These are phyloP conservation scores for Trichodelitschia bisporula DNA, from an alignment of 495 filamentous ascomycete species.

Conservation along the genomic window DNA sequence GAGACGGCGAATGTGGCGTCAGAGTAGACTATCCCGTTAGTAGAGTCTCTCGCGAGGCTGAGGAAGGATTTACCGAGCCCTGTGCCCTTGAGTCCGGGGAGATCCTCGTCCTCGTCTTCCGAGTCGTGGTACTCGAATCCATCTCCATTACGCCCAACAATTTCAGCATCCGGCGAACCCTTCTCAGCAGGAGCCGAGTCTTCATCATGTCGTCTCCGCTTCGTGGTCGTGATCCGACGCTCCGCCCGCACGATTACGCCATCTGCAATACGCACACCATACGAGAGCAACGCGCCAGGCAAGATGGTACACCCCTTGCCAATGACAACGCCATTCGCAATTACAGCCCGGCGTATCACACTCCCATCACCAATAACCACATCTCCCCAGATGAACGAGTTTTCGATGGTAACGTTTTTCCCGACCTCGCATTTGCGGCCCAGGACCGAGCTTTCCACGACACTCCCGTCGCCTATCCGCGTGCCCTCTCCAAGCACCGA, in stretches of 20 bases:
- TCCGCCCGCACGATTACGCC: constrained; percentile 25
- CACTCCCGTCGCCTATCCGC: constrained; percentile 44
- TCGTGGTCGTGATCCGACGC: constrained; percentile 29
- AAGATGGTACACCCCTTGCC: constrained; percentile 44
- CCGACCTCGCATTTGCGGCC: constrained; percentile 71
- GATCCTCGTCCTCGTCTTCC: constrained; percentile 24
- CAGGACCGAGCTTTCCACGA: constrained; percentile 46
- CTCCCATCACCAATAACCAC: constrained; percentile 48
- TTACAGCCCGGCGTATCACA: constrained; percentile 43
- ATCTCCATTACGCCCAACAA: constrained; percentile 31
- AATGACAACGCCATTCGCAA: constrained; percentile 44
- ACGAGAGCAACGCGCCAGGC: constrained; percentile 56
- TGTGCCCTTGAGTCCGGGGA: constrained; percentile 21
- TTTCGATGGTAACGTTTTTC: constrained; percentile 48
- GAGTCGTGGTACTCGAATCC: constrained; percentile 24
- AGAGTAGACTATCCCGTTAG: constrained; percentile 36
- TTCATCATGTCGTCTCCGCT: constrained; percentile 18
- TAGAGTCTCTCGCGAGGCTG: not conserved
- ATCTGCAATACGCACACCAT: constrained; percentile 44
- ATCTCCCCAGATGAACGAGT: constrained; percentile 81
- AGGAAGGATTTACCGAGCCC: constrained; percentile 21
- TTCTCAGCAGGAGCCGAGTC: constrained; percentile 14
- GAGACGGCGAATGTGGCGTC: constrained; percentile 43
- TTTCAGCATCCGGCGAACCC: constrained; percentile 24
- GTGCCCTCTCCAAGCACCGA: constrained; percentile 56